Evolutionary conservation across 2,329 filamentous ascomycete species (phyloP).

Genomic region (Cordyceps fumosorosea): DNA sequence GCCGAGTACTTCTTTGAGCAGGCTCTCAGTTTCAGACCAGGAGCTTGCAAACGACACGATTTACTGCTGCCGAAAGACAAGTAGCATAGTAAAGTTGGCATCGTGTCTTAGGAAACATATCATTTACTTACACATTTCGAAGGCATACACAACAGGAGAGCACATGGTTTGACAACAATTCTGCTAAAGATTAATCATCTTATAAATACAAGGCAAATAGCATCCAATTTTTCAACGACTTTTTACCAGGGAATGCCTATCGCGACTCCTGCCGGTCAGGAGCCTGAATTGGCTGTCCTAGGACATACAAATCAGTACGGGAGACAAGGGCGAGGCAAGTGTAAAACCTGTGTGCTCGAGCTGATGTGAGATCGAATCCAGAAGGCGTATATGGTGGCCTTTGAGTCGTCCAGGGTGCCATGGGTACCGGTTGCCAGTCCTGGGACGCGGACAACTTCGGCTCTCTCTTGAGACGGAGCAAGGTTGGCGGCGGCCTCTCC

Average conservation of each 20-base stretch:
- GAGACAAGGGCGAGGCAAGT: constrained; percentile 11
- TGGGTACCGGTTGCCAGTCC: background rate
- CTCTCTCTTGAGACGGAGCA: background rate
- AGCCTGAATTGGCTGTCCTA: constrained; percentile 13
- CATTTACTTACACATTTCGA: background rate
- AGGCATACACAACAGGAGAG: background rate
- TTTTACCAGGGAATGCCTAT: constrained; percentile 9
- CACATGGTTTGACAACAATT: background rate
- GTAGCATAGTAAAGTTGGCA: background rate
- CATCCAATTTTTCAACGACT: background rate
- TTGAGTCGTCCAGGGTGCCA: background rate
- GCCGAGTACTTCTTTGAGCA: background rate
- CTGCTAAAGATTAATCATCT: background rate
- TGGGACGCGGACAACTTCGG: background rate
- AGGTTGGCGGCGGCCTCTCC: background rate
- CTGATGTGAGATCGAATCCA: background rate
- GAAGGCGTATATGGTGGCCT: background rate
- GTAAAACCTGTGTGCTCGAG: constrained; percentile 13
- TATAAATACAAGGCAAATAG: background rate
- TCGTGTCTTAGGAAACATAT: background rate
- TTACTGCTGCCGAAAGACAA: background rate
- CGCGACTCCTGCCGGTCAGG: background rate
- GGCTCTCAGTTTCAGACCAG: background rate
- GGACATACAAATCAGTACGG: constrained; percentile 14
- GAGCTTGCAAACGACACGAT: background rate